Base-by-base conservation (phyloP, 2,329 filamentous ascomycete species). In the Fusarium brachygibbosum region DNA sequence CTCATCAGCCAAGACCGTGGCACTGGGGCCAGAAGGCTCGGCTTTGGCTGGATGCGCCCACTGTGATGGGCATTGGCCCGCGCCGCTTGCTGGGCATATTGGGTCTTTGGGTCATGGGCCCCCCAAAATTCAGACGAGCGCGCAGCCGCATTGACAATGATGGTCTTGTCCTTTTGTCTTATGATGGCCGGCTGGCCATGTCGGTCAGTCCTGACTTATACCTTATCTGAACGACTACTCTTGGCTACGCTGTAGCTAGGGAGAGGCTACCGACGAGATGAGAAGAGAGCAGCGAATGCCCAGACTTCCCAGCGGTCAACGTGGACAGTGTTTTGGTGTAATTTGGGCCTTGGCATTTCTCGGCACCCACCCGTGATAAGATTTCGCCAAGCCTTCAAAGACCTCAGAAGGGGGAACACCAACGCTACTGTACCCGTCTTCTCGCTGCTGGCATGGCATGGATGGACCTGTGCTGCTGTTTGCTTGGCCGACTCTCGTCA, bases 381-480 rank as follows among this genome's bases (percentile, higher is more conserved):
- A 76, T 76, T 76, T 76, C 72, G 74, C 74, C 74, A 76, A 76
- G 73, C 53, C 71, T 69, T 68, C 71, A 76, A 75, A 75, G 71
- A 62, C 71, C 68, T 75, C 71, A 68, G 71, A 76, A 75, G 71
- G 71, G 72, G 68, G 70, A 74, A 72, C 66, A 67, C 68, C 68
- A 74, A 64, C 71, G 68, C 73, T 73, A 68, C 68, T 32, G 62
- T 52, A 67, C 65, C 68, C 53, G 60, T 68, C 66, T 49, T 69
- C 63, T 73, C 59, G 59, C 56, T 55, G 62, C 46, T 60, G 66
- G 66, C 59, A 62, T 53, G 59, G 58, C 34, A 63, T 63, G 58
- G 35, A 72, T 71, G 66, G 72, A 61, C 50, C 48, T 69, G 49
- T 70, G 38, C 45, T 67, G 51, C 61, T 59, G 62, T 58, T 63